Evolutionary conservation across 139 green algal species (phyloP).

Genomic region (Chlamydomonas sphaeroides): DNA sequence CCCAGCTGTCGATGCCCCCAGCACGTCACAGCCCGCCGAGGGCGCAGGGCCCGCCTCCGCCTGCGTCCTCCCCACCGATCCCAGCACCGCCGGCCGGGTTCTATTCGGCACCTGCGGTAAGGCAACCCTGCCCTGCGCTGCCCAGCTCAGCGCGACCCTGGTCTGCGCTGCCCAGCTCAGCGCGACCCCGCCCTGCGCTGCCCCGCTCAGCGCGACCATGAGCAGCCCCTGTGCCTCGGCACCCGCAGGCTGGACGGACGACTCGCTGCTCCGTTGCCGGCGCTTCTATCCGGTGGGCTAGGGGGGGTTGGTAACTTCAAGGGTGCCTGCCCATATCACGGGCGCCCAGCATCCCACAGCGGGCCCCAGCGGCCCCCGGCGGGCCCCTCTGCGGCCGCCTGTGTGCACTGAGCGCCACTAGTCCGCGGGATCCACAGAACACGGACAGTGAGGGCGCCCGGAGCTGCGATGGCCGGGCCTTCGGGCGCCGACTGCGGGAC

Average conservation of each 20-base stretch:
- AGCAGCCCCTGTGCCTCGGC: not conserved
- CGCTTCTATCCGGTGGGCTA: slow-evolving; percentile 35
- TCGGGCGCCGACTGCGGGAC: too few relatives aligned
- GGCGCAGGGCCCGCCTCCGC: too few relatives aligned
- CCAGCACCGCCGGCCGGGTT: too few relatives aligned
- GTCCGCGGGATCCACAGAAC: not conserved
- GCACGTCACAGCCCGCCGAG: too few relatives aligned
- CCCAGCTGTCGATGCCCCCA: too few relatives aligned
- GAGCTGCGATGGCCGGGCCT: too few relatives aligned
- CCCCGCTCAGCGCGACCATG: not conserved
- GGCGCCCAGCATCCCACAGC: not conserved
- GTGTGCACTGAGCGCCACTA: too few relatives aligned
- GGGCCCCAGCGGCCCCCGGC: not conserved
- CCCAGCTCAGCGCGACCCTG: too few relatives aligned
- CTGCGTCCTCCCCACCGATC: too few relatives aligned
- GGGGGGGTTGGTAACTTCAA: not conserved
- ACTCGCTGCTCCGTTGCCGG: slow-evolving; percentile 32
- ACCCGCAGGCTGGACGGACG: slow-evolving; percentile 43
- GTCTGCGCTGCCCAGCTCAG: not conserved
- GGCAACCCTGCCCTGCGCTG: too few relatives aligned
- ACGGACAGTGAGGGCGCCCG: too few relatives aligned
- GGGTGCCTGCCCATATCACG: not conserved
- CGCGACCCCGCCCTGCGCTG: not conserved
- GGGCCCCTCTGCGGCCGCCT: not conserved
- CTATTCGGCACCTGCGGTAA: slow-evolving; percentile 4